A percentile compares a stretch with the other conserved stretches of the same genome.
phyloP scores from a whole-genome alignment of 495 filamentous ascomycete genomes.

The Daldinia bambusicola region DNA sequence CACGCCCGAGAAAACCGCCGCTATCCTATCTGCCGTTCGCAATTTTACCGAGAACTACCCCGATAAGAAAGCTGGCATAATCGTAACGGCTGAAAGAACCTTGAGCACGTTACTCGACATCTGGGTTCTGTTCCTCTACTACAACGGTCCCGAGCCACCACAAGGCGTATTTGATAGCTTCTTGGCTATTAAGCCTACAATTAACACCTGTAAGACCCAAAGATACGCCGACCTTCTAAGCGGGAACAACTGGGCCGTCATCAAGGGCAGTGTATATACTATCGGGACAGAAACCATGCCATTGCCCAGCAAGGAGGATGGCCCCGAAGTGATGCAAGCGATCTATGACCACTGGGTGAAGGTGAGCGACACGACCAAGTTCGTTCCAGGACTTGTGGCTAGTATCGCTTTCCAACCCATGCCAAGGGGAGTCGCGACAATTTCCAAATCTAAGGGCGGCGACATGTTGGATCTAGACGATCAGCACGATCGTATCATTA shows the following conservation, averaged over 20 bases:
- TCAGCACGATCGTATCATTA: constrained; percentile 63
- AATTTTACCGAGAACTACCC: constrained; percentile 64
- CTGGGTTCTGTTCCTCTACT: constrained; percentile 72
- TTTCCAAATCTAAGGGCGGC: constrained; percentile 60
- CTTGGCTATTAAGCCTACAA: constrained; percentile 58
- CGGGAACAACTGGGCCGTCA: constrained; percentile 52
- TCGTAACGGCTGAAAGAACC: constrained; percentile 64
- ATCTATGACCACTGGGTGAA: constrained; percentile 66
- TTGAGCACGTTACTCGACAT: constrained; percentile 56
- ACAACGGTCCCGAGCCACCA: constrained; percentile 67
- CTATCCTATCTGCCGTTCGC: constrained; percentile 59
- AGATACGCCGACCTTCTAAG: constrained; percentile 63
- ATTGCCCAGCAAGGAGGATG: constrained; percentile 52
- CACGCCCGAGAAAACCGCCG: constrained; percentile 51
- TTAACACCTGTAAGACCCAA: constrained; percentile 62
- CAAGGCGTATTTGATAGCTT: constrained; percentile 66
- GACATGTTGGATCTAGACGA: constrained; percentile 65
- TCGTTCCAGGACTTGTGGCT: constrained; percentile 59
- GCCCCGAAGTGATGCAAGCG: constrained; percentile 56
- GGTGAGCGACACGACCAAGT: constrained; percentile 51
- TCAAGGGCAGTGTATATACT: constrained; percentile 60
- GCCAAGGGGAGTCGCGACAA: constrained; percentile 59
- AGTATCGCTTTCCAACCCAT: constrained; percentile 68
- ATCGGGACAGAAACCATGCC: constrained; percentile 69
- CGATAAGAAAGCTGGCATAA: constrained; percentile 63